Conservation (phyloP, 1,139 yeast genomes). For the Candida sp. region DNA sequence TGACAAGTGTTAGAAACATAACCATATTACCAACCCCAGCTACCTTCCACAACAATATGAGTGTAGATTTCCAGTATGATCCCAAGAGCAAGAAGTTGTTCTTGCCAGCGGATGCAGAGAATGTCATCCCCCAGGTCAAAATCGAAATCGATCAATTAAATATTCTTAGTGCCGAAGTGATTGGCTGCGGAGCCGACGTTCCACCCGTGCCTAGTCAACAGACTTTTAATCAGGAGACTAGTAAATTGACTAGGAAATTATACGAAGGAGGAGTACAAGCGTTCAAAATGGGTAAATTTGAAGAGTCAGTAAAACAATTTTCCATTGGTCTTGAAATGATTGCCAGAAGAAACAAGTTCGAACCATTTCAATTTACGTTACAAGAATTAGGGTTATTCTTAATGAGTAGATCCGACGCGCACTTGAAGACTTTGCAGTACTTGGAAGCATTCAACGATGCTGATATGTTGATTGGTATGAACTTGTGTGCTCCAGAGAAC, state of each 20-base stretch:
- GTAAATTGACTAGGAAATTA: slow-evolving; percentile 67
- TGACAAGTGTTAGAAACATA: not conserved
- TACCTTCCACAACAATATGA: slow-evolving; percentile 1
- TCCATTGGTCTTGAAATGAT: slow-evolving; percentile 81
- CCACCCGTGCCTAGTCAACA: slow-evolving; percentile 64
- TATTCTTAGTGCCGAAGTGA: slow-evolving; percentile 55
- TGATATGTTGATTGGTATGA: slow-evolving; percentile 62
- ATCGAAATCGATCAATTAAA: slow-evolving; percentile 63
- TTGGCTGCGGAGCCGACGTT: slow-evolving; percentile 59
- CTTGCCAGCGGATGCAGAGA: slow-evolving; percentile 20
- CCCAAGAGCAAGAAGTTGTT: slow-evolving; percentile 23
- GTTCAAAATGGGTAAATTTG: slow-evolving; percentile 57
- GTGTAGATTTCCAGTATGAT: slow-evolving; percentile 16
- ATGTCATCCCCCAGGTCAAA: slow-evolving; percentile 25
- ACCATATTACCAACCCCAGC: not conserved
- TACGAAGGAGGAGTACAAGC: slow-evolving; percentile 70
- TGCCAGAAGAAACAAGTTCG: slow-evolving; percentile 79
- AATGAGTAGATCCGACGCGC: slow-evolving; percentile 82
- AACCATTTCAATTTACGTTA: slow-evolving; percentile 73
- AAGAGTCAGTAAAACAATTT: slow-evolving; percentile 73
- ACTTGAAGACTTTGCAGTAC: slow-evolving; percentile 60
- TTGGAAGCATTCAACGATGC: slow-evolving; percentile 80
- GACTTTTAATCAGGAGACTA: slow-evolving; percentile 52
- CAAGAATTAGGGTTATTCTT: slow-evolving; percentile 74
- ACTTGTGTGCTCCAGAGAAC: slow-evolving; percentile 73